Base-by-base conservation (phyloP, 108 stramenopile genomes). In the Stephanodiscus minutulus region DNA sequence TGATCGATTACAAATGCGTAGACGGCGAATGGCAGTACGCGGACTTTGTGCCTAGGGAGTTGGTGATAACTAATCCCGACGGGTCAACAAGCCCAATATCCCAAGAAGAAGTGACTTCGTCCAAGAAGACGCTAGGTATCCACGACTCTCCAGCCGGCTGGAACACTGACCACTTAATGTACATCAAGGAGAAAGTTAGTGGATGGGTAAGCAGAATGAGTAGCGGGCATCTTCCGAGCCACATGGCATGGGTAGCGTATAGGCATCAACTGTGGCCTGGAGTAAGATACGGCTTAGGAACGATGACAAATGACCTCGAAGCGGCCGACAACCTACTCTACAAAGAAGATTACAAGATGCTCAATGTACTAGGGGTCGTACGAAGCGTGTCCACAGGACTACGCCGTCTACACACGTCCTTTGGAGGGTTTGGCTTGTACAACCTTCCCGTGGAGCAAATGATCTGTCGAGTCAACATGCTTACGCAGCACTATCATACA, bases 401-500 rank as follows among this genome's bases (percentile, higher is more conserved):
- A 64, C 63, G 64, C 0, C 41, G 49, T 1, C 28, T 74, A 0
- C 73, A 49, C 1, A 28, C 35, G 1, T 27, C 64, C 1, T 66
- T 74, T 13, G 37, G 49, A 0, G 73, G 73, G 0, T 36, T 74
- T 5, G 64, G 56, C 1, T 47, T 76, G 0, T 63, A n/a, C 35
- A 55, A 15, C 0, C 46, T 70, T 18, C 2, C 41, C 17, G 37
- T 17, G 7, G 75, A 76, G 46, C 18, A 36, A 7, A 1, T 39
- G 15, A 64, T 64, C n/a, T 55, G 21, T 5, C 29, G 0, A 53
- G n/a, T n/a, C n/a, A n/a, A 53, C n/a, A 25, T 58, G 2, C 54
- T 76, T 28, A 10, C 70, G 3, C 68, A 71, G 47, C 75, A 76
- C 28, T 68, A 33, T 18, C 47, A 41, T 12, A 21, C 46, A 0